These are phyloP conservation scores for Apodospora peruviana DNA, from an alignment of 495 filamentous ascomycete species.

Conservation along the genomic window DNA sequence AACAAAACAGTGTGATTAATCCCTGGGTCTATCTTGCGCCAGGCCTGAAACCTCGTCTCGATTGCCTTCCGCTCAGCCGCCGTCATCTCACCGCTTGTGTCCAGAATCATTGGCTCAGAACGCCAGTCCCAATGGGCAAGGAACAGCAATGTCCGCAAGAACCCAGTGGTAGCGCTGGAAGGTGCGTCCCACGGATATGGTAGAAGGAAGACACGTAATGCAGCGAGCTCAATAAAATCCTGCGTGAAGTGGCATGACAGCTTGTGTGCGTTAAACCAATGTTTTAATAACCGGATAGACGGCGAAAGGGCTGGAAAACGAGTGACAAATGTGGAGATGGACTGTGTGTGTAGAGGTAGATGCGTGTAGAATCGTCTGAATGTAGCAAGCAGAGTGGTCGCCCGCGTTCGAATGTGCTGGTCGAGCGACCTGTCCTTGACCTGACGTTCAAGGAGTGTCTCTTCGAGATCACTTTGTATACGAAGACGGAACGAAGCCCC, in stretches of 20 bases:
- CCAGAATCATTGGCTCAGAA: constrained; percentile 69
- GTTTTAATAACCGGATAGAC: constrained; percentile 81
- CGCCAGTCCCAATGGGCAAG: constrained; percentile 91
- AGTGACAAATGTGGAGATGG: constrained; percentile 70
- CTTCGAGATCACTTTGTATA: constrained; percentile 79
- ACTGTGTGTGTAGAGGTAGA: constrained; percentile 72
- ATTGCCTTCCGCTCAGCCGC: constrained; percentile 54
- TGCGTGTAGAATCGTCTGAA: constrained; percentile 70
- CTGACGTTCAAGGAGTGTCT: constrained; percentile 68
- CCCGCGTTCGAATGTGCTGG: constrained; percentile 56
- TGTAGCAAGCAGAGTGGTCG: constrained; percentile 58
- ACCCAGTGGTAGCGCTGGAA: constrained; percentile 72
- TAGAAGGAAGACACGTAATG: constrained; percentile 67
- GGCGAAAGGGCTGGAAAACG: constrained; percentile 76
- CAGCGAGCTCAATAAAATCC: constrained; percentile 78
- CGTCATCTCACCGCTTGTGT: constrained; percentile 55
- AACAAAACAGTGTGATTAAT: constrained; percentile 83
- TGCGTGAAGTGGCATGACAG: constrained; percentile 68
- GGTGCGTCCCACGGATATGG: constrained; percentile 78
- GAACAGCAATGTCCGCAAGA: constrained; percentile 70
- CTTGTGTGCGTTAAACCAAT: constrained; percentile 83
- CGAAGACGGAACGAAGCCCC: constrained; percentile 64
- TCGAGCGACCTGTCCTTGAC: constrained; percentile 66
- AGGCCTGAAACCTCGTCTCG: constrained; percentile 67
- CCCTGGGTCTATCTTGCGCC: constrained; percentile 77